Conservation (phyloP, 2,329 filamentous ascomycete species). For the Ophiosphaerella korrae region DNA sequence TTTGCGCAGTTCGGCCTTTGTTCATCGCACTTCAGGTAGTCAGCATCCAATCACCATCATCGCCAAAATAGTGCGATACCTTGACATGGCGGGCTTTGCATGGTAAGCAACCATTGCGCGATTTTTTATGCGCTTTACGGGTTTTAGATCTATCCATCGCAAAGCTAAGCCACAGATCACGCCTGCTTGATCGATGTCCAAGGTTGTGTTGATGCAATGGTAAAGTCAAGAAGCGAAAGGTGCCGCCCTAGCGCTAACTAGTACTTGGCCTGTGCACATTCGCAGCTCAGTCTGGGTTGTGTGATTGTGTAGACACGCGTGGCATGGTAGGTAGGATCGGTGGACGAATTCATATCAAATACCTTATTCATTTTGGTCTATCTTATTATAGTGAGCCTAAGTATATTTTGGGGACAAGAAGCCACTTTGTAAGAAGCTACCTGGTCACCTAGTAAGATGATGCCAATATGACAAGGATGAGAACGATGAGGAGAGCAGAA, state of each 20-base stretch:
- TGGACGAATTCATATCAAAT: no score
- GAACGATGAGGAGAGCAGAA: no score
- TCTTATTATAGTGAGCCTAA: no score
- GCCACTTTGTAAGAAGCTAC: no score
- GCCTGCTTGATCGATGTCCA: no score
- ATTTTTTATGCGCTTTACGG: slow-evolving; percentile 37
- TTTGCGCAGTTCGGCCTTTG: slow-evolving; percentile 36
- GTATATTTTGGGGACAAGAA: no score
- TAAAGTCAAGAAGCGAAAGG: not conserved
- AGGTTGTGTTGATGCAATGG: not conserved
- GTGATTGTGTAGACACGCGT: no score
- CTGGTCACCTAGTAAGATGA: no score
- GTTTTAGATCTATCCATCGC: slow-evolving; percentile 32
- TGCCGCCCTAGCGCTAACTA: not conserved
- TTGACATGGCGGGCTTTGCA: slow-evolving; percentile 39
- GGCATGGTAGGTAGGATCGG: no score
- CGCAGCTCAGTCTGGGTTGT: no score
- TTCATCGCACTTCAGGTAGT: slow-evolving; percentile 36
- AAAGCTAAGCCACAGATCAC: not conserved
- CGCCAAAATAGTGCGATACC: slow-evolving; percentile 15
- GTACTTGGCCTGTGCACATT: not conserved
- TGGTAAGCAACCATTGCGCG: slow-evolving; percentile 35
- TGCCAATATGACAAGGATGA: no score
- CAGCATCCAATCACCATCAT: slow-evolving; percentile 6
- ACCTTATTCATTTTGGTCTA: no score